These are phyloP conservation scores for Infundibulicybe gibba DNA, from an alignment of 768 basidiomycete species.

Conservation along the genomic window DNA sequence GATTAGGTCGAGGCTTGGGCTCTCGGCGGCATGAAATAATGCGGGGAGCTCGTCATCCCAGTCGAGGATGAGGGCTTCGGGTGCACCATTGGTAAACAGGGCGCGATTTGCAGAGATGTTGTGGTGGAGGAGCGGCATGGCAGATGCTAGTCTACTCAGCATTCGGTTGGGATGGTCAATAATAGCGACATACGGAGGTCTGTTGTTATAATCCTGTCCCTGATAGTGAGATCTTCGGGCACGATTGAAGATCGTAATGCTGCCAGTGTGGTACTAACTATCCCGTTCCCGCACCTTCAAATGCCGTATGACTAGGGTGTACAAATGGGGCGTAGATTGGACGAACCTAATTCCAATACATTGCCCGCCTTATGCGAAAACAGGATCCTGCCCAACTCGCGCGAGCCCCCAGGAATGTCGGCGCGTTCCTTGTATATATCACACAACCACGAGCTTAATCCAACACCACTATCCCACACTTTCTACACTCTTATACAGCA, in stretches of 20 bases:
- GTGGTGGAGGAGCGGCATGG: slow-evolving; percentile 72
- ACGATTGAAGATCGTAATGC: slow-evolving; percentile 42
- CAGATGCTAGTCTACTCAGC: slow-evolving; percentile 51
- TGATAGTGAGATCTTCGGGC: slow-evolving; percentile 9
- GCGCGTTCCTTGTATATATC: slow-evolving; percentile 19
- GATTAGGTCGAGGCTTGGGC: slow-evolving; percentile 53
- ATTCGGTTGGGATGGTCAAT: background rate
- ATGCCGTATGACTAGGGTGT: background rate
- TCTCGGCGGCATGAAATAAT: slow-evolving; percentile 36
- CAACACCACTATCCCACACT: slow-evolving; percentile 95
- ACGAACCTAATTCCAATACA: slow-evolving; percentile 71
- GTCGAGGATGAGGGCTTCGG: slow-evolving; percentile 50
- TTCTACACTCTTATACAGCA: slow-evolving; percentile 54
- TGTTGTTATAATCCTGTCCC: slow-evolving; percentile 50
- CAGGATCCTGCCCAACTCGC: slow-evolving; percentile 28
- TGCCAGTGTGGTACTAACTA: slow-evolving; percentile 68
- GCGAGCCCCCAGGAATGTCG: slow-evolving; percentile 1
- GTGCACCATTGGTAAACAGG: slow-evolving; percentile 26
- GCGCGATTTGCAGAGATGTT: slow-evolving; percentile 53
- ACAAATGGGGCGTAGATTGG: background rate
- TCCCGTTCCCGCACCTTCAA: slow-evolving; percentile 83
- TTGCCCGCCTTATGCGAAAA: slow-evolving; percentile 34
- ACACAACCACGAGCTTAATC: slow-evolving; percentile 76
- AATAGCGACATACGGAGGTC: slow-evolving; percentile 59
- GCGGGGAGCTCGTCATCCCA: slow-evolving; percentile 66